Base-by-base conservation (phyloP, 1,139 yeast genomes). In the Suhomyces coccinellae region DNA sequence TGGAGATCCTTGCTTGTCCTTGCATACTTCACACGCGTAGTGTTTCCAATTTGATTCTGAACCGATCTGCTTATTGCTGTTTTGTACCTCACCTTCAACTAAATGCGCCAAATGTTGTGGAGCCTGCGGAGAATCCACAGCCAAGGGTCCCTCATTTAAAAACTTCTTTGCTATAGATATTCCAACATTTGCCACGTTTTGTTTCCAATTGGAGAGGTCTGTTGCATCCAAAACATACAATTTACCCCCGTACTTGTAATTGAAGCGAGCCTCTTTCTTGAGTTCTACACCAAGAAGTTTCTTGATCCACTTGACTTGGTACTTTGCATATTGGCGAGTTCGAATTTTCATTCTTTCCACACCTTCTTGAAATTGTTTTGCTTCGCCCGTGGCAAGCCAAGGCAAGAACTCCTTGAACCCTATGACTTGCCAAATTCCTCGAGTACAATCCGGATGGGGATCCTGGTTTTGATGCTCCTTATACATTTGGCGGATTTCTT, bases 351-450 rank as follows among this genome's bases (percentile, higher is more conserved):
- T 93, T 27, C 80, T 70, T 13, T 82, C 86, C 2, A 86, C 69
- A 8, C 95, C 83, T 6, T 67, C 65, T 1, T 57, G 57, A 45
- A 82, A 72, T 59, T 37, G 36, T 36, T 26, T 50, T 53, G 7
- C 30, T 14, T 24, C 51, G 43, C 59, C 61, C 7, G 52, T 48
- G 28, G 66, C 55, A 5, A 93, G 63, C 85, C 90, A 91, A 0
- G 96, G 96, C 33, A 90, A 62, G 59, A 93, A 91, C 62, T 93
- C 98, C 58, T 89, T 88, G 63, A 89, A 93, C 1, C 99, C 99
- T 56, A 93, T 90, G 1, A 89, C 97, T 65, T 93, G 99, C 89
- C 90, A 91, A 0, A 93, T 78, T 1, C 99, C 98, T 44, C 79
- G 70, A 42, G 87, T 85, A 45, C 82, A 67, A 44, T 79, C 82